A percentile compares a stretch with the other conserved stretches of the same genome.
These are phyloP conservation scores for Chiua virens DNA, from an alignment of 768 basidiomycete species.

Conservation along the genomic window DNA sequence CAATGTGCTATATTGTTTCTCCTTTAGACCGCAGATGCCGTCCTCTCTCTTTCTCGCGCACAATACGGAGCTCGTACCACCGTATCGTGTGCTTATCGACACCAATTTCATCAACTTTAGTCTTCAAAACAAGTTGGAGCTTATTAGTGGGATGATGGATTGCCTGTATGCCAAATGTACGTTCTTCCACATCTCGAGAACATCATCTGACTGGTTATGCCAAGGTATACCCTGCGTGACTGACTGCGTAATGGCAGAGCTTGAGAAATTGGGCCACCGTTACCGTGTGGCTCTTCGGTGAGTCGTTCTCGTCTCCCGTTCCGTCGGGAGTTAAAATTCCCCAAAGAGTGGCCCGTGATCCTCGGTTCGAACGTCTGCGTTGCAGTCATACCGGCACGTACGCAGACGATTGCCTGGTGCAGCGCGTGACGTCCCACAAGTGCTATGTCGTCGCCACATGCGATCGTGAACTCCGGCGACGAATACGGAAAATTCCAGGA, in stretches of 20 bases:
- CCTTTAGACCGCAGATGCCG: slow-evolving; percentile 72
- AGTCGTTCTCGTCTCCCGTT: slow-evolving; percentile 25
- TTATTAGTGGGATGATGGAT: slow-evolving; percentile 99
- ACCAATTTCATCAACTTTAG: slow-evolving; percentile 99
- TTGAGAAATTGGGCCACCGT: slow-evolving; percentile 95
- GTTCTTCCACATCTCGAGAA: slow-evolving; percentile 18
- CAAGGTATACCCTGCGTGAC: slow-evolving; percentile 98
- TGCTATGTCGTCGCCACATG: slow-evolving; percentile 98
- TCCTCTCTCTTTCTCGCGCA: slow-evolving; percentile 93
- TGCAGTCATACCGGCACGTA: slow-evolving; percentile 97
- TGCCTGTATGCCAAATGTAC: slow-evolving; percentile 96
- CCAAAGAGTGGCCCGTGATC: slow-evolving; percentile 91
- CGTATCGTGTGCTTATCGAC: slow-evolving; percentile 96
- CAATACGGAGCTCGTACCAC: slow-evolving; percentile 93
- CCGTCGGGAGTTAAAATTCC: slow-evolving; percentile 3
- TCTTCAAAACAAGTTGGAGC: slow-evolving; percentile 95
- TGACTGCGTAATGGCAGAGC: slow-evolving; percentile 97
- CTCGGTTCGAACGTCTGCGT: slow-evolving; percentile 89
- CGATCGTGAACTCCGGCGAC: slow-evolving; percentile 88
- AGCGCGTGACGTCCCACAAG: slow-evolving; percentile 91
- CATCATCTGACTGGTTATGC: slow-evolving; percentile 4
- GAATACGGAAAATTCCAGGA: slow-evolving; percentile 90
- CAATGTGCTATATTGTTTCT: not conserved
- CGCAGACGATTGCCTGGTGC: slow-evolving; percentile 97
- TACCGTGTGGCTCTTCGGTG: slow-evolving; percentile 94